Conservation (phyloP, 768 basidiomycete species). For the Naematelia encephala region DNA sequence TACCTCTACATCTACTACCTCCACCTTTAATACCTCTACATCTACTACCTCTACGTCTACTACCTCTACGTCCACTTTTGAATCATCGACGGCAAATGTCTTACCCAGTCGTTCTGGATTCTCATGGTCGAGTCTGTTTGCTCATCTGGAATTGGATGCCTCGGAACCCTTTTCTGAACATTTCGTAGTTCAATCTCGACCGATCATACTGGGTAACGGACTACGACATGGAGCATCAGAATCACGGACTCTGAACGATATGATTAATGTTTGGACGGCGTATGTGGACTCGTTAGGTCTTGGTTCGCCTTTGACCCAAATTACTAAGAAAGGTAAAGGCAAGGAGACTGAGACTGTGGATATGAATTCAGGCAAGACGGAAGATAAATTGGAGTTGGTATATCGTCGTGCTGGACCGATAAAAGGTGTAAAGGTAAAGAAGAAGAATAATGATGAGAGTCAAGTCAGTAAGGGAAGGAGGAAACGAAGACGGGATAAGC, state of each 20-base stretch:
- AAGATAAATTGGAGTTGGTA: conserved; percentile 42
- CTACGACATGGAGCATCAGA: conserved; percentile 21
- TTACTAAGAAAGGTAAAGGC: conserved; percentile 2
- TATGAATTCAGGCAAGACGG: conserved; percentile 30
- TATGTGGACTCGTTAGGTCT: conserved; percentile 43
- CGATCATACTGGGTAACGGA: conserved; percentile 43
- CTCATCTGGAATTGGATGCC: conserved; percentile 37
- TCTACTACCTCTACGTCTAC: neutral
- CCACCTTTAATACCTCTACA: neutral
- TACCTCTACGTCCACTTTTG: neutral
- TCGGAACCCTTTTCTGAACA: conserved; percentile 28
- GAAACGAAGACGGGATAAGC: conserved; percentile 9
- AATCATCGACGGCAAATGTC: neutral
- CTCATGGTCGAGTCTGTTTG: conserved; percentile 34
- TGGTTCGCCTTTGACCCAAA: conserved; percentile 10
- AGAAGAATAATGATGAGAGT: conserved; percentile 7
- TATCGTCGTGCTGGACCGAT: conserved; percentile 37
- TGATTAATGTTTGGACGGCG: conserved; percentile 34
- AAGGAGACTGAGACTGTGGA: conserved; percentile 8
- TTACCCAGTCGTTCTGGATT: conserved; percentile 26
- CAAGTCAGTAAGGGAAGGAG: conserved; percentile 4
- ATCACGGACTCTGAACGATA: conserved; percentile 30
- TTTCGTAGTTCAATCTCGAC: conserved; percentile 40
- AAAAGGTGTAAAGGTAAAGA: conserved; percentile 12
- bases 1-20: neutral